Conservation (phyloP, 805 yeast genomes). For the Lipomyces anomalus region DNA sequence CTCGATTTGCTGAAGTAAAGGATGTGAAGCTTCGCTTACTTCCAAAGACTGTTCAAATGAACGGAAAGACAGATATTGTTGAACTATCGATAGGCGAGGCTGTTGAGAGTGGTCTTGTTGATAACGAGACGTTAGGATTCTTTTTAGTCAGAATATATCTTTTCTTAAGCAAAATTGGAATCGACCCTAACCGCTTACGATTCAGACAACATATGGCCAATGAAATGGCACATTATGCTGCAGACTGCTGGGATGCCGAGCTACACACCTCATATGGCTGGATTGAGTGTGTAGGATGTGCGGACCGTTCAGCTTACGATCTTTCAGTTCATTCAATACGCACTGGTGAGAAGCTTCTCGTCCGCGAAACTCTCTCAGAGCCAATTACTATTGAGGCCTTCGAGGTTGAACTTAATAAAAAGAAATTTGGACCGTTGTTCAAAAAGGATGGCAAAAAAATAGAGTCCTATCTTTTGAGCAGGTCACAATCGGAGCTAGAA, state of each 20-base stretch:
- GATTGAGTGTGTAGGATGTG: conserved; percentile 99
- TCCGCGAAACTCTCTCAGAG: conserved; percentile 79
- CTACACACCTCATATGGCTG: conserved; percentile 93
- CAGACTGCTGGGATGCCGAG: conserved; percentile 99
- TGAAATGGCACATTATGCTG: conserved; percentile 99
- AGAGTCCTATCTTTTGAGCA: conserved; percentile 66
- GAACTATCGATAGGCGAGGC: conserved; percentile 83
- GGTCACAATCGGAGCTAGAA: conserved; percentile 83
- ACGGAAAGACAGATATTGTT: conserved; percentile 67
- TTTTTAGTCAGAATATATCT: conserved; percentile 88
- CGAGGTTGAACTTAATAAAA: conserved; percentile 85
- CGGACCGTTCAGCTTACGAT: conserved; percentile 98
- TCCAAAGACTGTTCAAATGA: conserved; percentile 81
- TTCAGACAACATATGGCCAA: conserved; percentile 98
- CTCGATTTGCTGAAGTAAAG: conserved; percentile 68
- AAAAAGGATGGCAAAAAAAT: conserved; percentile 94
- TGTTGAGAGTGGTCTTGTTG: conserved; percentile 79
- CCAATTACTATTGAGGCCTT: conserved; percentile 77
- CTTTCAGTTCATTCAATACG: conserved; percentile 90
- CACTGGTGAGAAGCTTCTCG: conserved; percentile 92
- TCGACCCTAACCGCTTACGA: conserved; percentile 73
- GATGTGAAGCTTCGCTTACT: conserved; percentile 69
- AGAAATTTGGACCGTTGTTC: conserved; percentile 96
- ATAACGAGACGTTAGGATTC: conserved; percentile 95
- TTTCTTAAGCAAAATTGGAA: conserved; percentile 85